A percentile compares a stretch with the other conserved stretches of the same genome.
Conservation (phyloP, 306 rosid species). For the Cucurbita argyrosperma region DNA sequence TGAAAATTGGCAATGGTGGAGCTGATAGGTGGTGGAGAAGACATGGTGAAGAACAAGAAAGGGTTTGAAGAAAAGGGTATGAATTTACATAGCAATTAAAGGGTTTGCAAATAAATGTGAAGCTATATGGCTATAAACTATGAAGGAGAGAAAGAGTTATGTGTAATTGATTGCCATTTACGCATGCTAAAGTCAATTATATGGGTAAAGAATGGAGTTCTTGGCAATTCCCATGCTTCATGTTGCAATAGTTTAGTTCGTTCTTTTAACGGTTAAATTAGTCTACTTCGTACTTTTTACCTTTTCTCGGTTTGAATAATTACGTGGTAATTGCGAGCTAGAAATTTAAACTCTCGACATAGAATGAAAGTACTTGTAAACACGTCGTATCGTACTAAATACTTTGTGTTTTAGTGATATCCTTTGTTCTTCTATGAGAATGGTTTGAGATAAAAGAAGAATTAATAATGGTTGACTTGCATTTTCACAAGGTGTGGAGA, state of each 20-base stretch:
- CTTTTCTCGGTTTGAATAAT: not conserved
- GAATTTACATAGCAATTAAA: not conserved
- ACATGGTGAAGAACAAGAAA: constrained; percentile 1
- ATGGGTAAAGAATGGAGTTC: not conserved
- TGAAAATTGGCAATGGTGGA: not conserved
- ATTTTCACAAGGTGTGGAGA: no score
- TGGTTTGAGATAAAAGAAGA: no score
- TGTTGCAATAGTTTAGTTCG: not conserved
- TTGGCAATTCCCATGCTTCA: not conserved
- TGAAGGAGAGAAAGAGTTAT: not conserved
- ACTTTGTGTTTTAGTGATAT: no score
- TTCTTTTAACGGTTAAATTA: not conserved
- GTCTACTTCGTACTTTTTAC: not conserved
- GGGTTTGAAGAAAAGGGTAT: not conserved
- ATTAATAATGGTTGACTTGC: no score
- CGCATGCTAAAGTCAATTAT: not conserved
- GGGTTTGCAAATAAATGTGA: not conserved
- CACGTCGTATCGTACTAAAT: no score
- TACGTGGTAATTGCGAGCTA: not conserved
- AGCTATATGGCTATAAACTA: not conserved
- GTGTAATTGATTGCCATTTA: not conserved
- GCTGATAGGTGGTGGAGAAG: not conserved
- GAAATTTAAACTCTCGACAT: no score
- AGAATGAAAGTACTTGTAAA: no score
- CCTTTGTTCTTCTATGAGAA: no score